Evolutionary conservation across 2,329 filamentous ascomycete genomes (phyloP).

Genomic region (Penicillium sp.): DNA sequence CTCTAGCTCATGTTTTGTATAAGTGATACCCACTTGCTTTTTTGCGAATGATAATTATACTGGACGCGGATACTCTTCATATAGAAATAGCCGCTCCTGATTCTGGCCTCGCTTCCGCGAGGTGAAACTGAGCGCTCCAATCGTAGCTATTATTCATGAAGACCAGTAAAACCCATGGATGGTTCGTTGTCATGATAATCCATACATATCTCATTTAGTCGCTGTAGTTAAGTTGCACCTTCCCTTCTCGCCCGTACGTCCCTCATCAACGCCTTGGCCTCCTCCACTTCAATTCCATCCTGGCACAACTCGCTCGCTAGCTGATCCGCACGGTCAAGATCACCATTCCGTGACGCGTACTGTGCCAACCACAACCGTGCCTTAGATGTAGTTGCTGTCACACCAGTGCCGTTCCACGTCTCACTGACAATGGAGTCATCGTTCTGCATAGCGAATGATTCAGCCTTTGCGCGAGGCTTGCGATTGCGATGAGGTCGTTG

Average conservation of each 20-base stretch:
- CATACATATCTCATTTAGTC: not conserved
- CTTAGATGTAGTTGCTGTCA: slow-evolving; percentile 87
- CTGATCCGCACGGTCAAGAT: slow-evolving; percentile 73
- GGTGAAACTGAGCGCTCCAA: not conserved
- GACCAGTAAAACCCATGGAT: not conserved
- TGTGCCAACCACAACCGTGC: slow-evolving; percentile 91
- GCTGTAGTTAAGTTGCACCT: slow-evolving; percentile 15
- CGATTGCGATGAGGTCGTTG: slow-evolving; percentile 57
- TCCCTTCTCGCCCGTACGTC: slow-evolving; percentile 79
- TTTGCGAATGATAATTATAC: not conserved
- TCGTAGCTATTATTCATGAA: slow-evolving; percentile 1
- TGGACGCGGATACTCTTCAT: not conserved
- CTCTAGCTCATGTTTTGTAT: not conserved
- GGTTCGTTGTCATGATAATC: not conserved
- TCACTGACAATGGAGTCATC: slow-evolving; percentile 40
- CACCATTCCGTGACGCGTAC: slow-evolving; percentile 71
- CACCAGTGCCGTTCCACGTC: slow-evolving; percentile 65
- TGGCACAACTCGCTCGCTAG: slow-evolving; percentile 89
- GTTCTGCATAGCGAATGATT: slow-evolving; percentile 30
- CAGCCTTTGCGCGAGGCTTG: slow-evolving; percentile 39
- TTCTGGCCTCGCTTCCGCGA: not conserved
- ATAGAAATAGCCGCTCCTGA: not conserved
- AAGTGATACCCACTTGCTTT: not conserved
- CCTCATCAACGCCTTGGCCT: slow-evolving; percentile 87
- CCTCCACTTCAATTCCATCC: slow-evolving; percentile 93